Percentiles rank a stretch among this genome's conserved stretches.
phyloP scores from a whole-genome alignment of 202 grass and related monocot genomes.

The Carex sylvatica region DNA sequence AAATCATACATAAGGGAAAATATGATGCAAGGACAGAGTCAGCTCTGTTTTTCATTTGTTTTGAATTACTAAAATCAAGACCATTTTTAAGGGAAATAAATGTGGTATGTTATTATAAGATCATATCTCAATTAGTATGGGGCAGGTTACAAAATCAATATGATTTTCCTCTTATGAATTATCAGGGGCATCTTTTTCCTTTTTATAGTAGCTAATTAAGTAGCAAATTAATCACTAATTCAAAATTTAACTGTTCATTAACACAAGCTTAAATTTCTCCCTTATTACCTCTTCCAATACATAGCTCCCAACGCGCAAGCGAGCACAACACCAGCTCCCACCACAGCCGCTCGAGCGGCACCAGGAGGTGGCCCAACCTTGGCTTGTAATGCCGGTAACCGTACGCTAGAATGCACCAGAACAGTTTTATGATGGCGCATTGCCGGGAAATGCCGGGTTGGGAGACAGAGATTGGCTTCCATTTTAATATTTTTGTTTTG shows the following conservation, averaged over 20 bases:
- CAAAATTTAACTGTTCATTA: too few relatives aligned
- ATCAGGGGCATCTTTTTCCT: too few relatives aligned
- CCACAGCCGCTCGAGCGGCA: neutral
- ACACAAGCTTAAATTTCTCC: neutral
- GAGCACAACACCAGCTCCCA: slow-evolving; percentile 20
- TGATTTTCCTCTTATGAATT: too few relatives aligned
- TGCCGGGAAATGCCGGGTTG: neutral
- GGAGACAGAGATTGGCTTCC: slow-evolving; percentile 30
- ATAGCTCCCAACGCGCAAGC: neutral
- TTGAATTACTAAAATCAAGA: neutral
- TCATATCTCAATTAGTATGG: neutral
- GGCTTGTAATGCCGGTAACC: neutral
- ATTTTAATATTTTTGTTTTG: slow-evolving; percentile 6
- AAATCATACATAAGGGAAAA: neutral
- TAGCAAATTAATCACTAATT: neutral
- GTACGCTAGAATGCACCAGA: neutral
- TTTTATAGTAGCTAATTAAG: too few relatives aligned
- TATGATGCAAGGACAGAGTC: neutral
- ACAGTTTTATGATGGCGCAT: neutral
- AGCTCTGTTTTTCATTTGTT: neutral
- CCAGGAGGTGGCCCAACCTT: neutral
- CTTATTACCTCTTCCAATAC: slow-evolving; percentile 14
- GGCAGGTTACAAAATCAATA: neutral
- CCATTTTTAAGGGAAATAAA: neutral
- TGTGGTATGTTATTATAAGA: neutral